These are phyloP conservation scores for Aspergillus bridgeri DNA, from an alignment of 495 filamentous ascomycete genomes.

Conservation along the genomic window DNA sequence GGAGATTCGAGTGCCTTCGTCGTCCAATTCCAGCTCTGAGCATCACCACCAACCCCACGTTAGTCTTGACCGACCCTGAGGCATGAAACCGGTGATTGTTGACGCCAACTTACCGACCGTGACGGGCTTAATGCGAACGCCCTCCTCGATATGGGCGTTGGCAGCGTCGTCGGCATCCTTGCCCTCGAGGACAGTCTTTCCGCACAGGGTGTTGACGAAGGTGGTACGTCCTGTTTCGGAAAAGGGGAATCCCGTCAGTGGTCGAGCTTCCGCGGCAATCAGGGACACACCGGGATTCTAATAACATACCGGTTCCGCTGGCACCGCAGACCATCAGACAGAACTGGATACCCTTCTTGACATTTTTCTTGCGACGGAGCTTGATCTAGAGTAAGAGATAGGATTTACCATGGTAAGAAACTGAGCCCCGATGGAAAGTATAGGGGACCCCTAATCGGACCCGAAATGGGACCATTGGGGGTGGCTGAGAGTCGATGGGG, in stretches of 20 bases:
- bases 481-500: conserved; percentile 25
- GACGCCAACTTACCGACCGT: conserved; percentile 75
- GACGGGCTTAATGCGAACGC: conserved; percentile 95
- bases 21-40: conserved; percentile 89
- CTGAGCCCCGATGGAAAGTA: conserved; percentile 6
- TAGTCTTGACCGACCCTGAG: background rate
- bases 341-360: conserved; percentile 99
- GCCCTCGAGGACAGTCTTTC: conserved; percentile 80
- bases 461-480: conserved; percentile 15
- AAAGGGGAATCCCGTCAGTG: conserved; percentile 29
- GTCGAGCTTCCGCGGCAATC: conserved; percentile 10
- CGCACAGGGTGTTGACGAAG: conserved; percentile 98
- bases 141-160: conserved; percentile 90
- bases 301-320: conserved; percentile 87
- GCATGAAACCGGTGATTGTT: background rate
- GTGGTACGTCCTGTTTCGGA: conserved; percentile 79
- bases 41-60: background rate
- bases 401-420: conserved; percentile 33
- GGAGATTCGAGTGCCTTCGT: conserved; percentile 96
- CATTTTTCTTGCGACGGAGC: conserved; percentile 99
- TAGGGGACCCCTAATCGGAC: conserved; percentile 1
- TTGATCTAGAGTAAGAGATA: conserved; percentile 62
- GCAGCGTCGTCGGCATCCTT: conserved; percentile 88
- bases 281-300: background rate
- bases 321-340: conserved; percentile 99